phyloP scores from a whole-genome alignment of 306 rosid species.

The Aeschynomene evenia region DNA sequence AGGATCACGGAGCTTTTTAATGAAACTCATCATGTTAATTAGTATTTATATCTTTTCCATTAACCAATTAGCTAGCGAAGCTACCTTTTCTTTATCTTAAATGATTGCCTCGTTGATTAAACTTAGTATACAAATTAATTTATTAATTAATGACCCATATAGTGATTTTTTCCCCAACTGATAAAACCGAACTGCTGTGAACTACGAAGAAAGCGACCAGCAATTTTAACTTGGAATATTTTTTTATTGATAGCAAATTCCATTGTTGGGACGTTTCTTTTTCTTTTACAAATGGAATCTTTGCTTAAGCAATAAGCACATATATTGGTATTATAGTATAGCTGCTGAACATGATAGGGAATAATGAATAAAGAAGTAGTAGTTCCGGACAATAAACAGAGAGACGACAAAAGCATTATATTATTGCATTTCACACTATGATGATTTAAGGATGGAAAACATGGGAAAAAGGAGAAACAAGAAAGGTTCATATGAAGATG shows the following conservation, averaged over 20 bases:
- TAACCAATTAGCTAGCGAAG: no score
- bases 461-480: slow-evolving; percentile 20
- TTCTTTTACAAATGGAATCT: slow-evolving; percentile 7
- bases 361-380: neutral
- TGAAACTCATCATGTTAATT: neutral
- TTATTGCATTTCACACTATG: slow-evolving; percentile 37
- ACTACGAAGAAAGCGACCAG: neutral
- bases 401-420: slow-evolving; percentile 31
- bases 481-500: slow-evolving; percentile 14
- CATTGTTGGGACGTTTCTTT: neutral
- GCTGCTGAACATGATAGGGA: neutral
- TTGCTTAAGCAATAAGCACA: slow-evolving; percentile 14
- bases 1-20: neutral
- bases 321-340: neutral
- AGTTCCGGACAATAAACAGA: neutral
- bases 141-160: no score
- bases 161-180: no score
- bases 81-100: no score
- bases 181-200: no score
- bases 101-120: neutral
- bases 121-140: neutral
- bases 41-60: no score
- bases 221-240: neutral
- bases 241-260: no score
- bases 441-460: slow-evolving; percentile 3